Evolutionary conservation across 805 yeast species (phyloP).

Genomic region (Suhomyces canberraensis): DNA sequence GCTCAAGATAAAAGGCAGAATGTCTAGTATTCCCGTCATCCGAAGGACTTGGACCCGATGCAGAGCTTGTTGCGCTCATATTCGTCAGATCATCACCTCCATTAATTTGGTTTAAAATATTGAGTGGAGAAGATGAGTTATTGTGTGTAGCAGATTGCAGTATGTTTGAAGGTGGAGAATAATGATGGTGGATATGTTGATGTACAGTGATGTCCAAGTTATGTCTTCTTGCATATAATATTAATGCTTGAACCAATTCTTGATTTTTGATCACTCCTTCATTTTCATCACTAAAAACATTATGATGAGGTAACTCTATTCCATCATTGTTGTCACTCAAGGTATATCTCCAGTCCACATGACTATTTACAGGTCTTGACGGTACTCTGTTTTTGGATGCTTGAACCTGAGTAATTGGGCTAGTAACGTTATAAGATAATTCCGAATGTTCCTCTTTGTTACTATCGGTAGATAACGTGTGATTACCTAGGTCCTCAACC

Average conservation of each 20-base stretch:
- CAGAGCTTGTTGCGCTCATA: not conserved
- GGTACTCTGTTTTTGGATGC: not conserved
- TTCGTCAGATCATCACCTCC: not conserved
- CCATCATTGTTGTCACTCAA: constrained; percentile 39
- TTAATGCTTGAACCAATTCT: constrained; percentile 53
- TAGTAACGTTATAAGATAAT: not conserved
- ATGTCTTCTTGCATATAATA: constrained; percentile 57
- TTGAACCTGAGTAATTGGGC: not conserved
- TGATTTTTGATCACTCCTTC: constrained; percentile 52
- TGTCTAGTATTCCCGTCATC: not conserved
- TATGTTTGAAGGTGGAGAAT: constrained; percentile 29
- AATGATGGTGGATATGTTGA: constrained; percentile 83
- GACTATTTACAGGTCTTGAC: constrained; percentile 14
- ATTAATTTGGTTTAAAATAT: not conserved
- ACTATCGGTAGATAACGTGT: not conserved
- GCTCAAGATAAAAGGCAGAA: constrained; percentile 34
- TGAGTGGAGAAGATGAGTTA: constrained; percentile 10
- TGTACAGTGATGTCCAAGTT: constrained; percentile 67
- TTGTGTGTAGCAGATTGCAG: too few relatives aligned
- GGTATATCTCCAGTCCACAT: constrained; percentile 63
- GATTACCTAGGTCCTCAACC: not conserved
- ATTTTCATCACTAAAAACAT: constrained; percentile 19
- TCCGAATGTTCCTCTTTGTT: not conserved
- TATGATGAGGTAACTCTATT: constrained; percentile 18
- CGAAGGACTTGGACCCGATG: constrained; percentile 3